Evolutionary conservation across 2,329 filamentous ascomycete genomes (phyloP).

Genomic region (Penicillium corylophilum): DNA sequence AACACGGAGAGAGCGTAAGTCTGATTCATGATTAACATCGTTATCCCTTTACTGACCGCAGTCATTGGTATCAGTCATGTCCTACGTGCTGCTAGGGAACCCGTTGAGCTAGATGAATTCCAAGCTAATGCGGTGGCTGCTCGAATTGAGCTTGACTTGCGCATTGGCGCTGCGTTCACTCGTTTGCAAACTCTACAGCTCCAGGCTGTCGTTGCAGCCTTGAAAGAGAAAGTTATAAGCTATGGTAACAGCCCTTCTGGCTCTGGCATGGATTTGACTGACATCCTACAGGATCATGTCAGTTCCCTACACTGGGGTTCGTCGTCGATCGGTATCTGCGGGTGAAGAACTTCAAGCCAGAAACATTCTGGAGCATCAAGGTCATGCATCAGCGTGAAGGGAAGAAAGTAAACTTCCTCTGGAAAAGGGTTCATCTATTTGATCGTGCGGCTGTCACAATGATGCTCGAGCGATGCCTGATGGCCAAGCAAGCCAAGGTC

Average conservation of each 20-base stretch:
- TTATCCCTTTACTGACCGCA: not conserved
- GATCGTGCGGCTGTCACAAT: constrained; percentile 79
- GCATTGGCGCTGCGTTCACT: constrained; percentile 91
- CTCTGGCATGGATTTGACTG: not conserved
- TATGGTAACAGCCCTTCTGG: constrained; percentile 61
- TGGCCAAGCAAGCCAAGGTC: constrained; percentile 73
- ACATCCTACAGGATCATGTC: constrained; percentile 68
- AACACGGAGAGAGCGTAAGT: constrained; percentile 87
- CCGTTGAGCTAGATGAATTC: constrained; percentile 75
- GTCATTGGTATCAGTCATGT: constrained; percentile 65
- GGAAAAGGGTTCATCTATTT: constrained; percentile 80
- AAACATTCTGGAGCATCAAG: constrained; percentile 90
- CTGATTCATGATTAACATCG: not conserved
- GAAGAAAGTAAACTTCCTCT: constrained; percentile 79
- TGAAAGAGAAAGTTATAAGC: constrained; percentile 69
- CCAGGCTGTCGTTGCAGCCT: constrained; percentile 66
- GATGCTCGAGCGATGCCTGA: constrained; percentile 80
- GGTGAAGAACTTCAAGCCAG: constrained; percentile 89
- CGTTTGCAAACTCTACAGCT: constrained; percentile 79
- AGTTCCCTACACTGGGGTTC: constrained; percentile 95
- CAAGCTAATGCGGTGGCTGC: constrained; percentile 86
- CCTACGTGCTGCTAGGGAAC: constrained; percentile 73
- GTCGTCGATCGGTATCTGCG: constrained; percentile 95
- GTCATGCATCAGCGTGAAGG: constrained; percentile 74
- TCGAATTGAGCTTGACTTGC: constrained; percentile 86